These are phyloP conservation scores for Penicillium sp. DNA, from an alignment of 2,329 filamentous ascomycete species.

Conservation along the genomic window DNA sequence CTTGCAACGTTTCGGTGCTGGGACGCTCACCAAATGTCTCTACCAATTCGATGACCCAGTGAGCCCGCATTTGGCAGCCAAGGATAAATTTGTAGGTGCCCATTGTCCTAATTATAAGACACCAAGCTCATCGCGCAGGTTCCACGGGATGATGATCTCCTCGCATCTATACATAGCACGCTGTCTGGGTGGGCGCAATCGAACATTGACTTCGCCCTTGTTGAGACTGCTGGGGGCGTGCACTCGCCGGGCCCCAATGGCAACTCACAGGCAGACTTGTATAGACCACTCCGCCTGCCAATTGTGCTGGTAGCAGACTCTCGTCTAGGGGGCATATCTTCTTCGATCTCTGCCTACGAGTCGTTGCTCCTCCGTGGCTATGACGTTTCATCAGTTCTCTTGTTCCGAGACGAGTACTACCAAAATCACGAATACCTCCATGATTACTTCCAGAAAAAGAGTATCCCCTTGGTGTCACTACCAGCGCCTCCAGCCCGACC, in stretches of 20 bases:
- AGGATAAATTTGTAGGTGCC: slow-evolving; percentile 30
- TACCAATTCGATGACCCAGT: slow-evolving; percentile 65
- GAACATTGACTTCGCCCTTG: slow-evolving; percentile 52
- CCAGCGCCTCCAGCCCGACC: slow-evolving; percentile 50
- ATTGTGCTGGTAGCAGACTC: slow-evolving; percentile 66
- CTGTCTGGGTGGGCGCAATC: slow-evolving; percentile 31
- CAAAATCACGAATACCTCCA: slow-evolving; percentile 60
- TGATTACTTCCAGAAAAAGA: slow-evolving; percentile 56
- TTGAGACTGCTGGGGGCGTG: slow-evolving; percentile 76
- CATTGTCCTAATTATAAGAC: neutral
- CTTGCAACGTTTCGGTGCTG: slow-evolving; percentile 51
- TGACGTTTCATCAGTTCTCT: slow-evolving; percentile 59
- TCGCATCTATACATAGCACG: slow-evolving; percentile 42
- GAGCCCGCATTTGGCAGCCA: slow-evolving; percentile 68
- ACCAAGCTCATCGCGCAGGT: slow-evolving; percentile 31
- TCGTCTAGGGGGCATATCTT: slow-evolving; percentile 67
- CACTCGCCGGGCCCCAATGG: slow-evolving; percentile 71
- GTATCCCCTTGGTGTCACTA: slow-evolving; percentile 50
- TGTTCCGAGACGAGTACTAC: slow-evolving; percentile 60
- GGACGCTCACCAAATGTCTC: slow-evolving; percentile 52
- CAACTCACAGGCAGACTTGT: slow-evolving; percentile 67
- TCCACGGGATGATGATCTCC: slow-evolving; percentile 44
- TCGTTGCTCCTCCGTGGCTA: slow-evolving; percentile 70
- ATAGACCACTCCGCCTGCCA: slow-evolving; percentile 63
- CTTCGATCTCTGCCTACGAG: slow-evolving; percentile 72